phyloP scores from a whole-genome alignment of 345 rosid genomes.

The Lepidium africanum region DNA sequence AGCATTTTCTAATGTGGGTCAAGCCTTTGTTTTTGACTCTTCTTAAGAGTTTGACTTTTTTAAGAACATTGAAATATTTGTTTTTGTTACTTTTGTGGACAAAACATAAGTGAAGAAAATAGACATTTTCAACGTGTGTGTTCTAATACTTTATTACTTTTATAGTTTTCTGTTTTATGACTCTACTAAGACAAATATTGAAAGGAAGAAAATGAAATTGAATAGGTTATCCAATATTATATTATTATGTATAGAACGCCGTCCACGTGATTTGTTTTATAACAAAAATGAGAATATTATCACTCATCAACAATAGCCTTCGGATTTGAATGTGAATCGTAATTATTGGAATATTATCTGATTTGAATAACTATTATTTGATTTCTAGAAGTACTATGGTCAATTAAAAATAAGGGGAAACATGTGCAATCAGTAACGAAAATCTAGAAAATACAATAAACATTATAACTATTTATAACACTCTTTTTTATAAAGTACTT shows the following conservation, averaged over 20 bases:
- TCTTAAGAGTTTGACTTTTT: neutral
- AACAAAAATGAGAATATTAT: neutral
- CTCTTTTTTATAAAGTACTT: neutral
- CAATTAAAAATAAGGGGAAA: neutral
- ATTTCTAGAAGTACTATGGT: neutral
- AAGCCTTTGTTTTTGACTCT: slow-evolving; percentile 26
- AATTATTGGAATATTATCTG: neutral
- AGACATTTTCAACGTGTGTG: slow-evolving; percentile 10
- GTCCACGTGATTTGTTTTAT: slow-evolving; percentile 14
- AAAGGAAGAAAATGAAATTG: neutral
- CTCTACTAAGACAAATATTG: neutral
- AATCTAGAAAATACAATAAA: neutral
- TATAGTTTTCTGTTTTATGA: neutral
- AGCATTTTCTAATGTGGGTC: slow-evolving; percentile 6
- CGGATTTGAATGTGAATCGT: slow-evolving; percentile 9
- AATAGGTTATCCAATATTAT: neutral
- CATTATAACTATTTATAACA: neutral
- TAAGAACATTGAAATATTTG: neutral
- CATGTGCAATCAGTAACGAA: neutral
- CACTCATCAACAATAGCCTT: slow-evolving; percentile 2
- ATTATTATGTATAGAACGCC: neutral
- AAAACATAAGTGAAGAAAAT: neutral
- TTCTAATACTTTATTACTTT: neutral
- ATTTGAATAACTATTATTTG: neutral
- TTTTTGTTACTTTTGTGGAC: neutral